Base-by-base conservation (phyloP, 768 basidiomycete genomes). In the Russula virescens region DNA sequence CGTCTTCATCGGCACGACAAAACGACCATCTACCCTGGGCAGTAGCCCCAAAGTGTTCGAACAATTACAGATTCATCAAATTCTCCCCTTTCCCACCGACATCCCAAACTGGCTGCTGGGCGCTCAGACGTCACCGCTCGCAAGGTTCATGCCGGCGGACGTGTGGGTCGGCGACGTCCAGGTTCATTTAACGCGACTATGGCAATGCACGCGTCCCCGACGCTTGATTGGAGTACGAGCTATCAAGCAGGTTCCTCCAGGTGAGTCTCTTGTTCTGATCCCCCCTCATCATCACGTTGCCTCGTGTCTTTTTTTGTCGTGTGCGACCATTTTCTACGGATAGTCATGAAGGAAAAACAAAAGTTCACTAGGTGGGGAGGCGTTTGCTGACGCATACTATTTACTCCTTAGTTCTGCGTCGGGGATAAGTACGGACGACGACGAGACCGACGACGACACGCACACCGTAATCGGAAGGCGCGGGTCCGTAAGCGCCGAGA, bases 211-310 rank as follows among this genome's bases (percentile, higher is more conserved):
- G 63, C 71, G 31, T 65, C 67, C 45, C 72, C 75, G 61, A 73
- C 73, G 62, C 69, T 84, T 67, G 90, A 86, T 67, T 84, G 90
- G 85, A 93, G 89, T 69, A 91, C 90, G 14, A 92, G 90, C 67
- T 93, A 93, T 74, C 87, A 91, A 62, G 91, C 86, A 31, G 91
- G 91, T 49, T 89, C 89, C 38, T 91, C 89, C 11, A 84, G 87
- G 89, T 88, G 69, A 65, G 81, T 69, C 45, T n/a, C 25, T 18
- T 8, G 3, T 43, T 43, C 42, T 19, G 18, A 63, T 21, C 45
- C 7, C 9, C 1, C 40, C 9, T 19, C 8, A 9, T 26, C 25
- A 10, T 43, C 38, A 19, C 23, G 8, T 5, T 19, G 7, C 55
- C 18, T 16, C 49, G 14, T 43, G 9, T 43, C 43, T 28, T 31